Evolutionary conservation across 371 early-diverging fungal genomes (phyloP).

Genomic region (Mortierella sp.): DNA sequence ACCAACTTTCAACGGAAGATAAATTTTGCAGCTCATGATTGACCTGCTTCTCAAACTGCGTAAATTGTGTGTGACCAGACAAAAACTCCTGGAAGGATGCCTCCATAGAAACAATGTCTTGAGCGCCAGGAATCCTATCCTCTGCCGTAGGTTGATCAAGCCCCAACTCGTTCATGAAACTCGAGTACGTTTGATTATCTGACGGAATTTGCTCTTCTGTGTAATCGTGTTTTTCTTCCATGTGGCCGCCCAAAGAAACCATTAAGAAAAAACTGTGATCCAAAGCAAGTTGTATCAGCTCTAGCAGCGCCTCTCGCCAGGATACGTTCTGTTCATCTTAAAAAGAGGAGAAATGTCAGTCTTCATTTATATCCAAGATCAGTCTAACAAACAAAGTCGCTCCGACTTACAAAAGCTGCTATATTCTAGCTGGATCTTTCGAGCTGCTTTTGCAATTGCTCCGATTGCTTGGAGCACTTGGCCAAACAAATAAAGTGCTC

Average conservation of each 20-base stretch:
- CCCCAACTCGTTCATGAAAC: not conserved
- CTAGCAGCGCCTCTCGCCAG: slow-evolving; percentile 36
- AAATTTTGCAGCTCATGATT: slow-evolving; percentile 6
- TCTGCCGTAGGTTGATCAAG: not conserved
- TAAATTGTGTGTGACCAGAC: slow-evolving; percentile 14
- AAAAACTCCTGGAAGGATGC: slow-evolving; percentile 26
- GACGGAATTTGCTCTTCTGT: not conserved
- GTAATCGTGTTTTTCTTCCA: not conserved
- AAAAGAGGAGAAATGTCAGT: not conserved
- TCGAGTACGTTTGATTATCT: not conserved
- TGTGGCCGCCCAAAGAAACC: slow-evolving; percentile 19
- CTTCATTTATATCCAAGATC: not conserved
- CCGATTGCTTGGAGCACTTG: slow-evolving; percentile 20
- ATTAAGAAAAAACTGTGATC: slow-evolving; percentile 24
- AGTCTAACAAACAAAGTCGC: not conserved
- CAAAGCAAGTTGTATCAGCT: slow-evolving; percentile 27
- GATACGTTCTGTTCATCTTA: slow-evolving; percentile 22
- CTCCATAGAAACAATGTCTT: slow-evolving; percentile 19
- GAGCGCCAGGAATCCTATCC: slow-evolving; percentile 23
- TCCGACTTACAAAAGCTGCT: slow-evolving; percentile 27
- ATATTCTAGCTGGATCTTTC: slow-evolving; percentile 19
- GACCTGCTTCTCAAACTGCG: slow-evolving; percentile 10
- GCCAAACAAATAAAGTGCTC: slow-evolving; percentile 31
- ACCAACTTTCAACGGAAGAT: slow-evolving; percentile 19
- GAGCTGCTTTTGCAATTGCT: slow-evolving; percentile 12